phyloP scores from a whole-genome alignment of 2,329 filamentous ascomycete species.

The Colletotrichum costaricense region DNA sequence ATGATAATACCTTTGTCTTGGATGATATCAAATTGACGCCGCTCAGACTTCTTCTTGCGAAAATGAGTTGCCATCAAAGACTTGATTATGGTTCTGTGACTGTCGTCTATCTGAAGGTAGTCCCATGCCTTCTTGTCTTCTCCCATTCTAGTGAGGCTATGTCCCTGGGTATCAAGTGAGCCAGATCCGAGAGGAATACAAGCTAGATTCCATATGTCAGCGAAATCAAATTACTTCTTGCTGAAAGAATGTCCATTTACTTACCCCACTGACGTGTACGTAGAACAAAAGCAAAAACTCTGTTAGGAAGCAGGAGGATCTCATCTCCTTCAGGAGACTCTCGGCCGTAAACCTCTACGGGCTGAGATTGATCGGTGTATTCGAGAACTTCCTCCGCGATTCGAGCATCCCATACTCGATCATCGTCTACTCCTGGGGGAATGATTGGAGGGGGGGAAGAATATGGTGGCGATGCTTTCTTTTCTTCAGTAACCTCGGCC shows the following conservation, averaged over 20 bases:
- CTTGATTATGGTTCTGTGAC: conserved; percentile 8
- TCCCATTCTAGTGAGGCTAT: neutral
- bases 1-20: conserved; percentile 51
- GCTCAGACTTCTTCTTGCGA: conserved; percentile 51
- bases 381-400: neutral
- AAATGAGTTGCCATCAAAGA: conserved; percentile 45
- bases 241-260: neutral
- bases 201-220: neutral
- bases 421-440: neutral
- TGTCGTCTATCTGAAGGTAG: neutral
- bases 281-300: neutral
- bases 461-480: neutral
- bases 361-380: neutral
- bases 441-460: no score
- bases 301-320: neutral
- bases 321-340: neutral
- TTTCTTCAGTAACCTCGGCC: neutral
- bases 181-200: neutral
- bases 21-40: conserved; percentile 51
- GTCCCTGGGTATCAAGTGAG: neutral
- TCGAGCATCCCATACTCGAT: neutral
- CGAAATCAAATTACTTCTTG: neutral
- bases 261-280: conserved; percentile 13
- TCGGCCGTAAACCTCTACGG: neutral
- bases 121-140: neutral